Evolutionary conservation across 2,329 filamentous ascomycete genomes (phyloP).

Genomic region (Apiospora malaysiana): DNA sequence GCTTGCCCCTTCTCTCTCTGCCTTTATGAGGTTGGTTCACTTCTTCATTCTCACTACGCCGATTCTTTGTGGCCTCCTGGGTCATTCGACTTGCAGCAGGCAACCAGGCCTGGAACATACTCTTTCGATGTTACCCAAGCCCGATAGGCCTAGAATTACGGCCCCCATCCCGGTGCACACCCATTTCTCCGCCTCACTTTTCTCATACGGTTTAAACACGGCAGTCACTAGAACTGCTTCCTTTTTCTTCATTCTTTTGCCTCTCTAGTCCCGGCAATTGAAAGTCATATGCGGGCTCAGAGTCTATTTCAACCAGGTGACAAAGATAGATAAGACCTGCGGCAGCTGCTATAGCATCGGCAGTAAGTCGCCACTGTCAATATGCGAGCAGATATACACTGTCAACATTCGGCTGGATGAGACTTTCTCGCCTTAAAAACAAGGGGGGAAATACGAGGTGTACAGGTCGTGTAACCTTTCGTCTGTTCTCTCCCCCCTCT

Average conservation of each 20-base stretch:
- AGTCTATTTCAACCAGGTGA: neutral
- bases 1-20: neutral
- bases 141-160: neutral
- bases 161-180: neutral
- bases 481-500: no score
- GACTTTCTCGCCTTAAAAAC: no score
- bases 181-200: neutral
- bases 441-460: no score
- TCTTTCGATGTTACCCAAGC: neutral
- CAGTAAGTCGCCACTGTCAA: neutral
- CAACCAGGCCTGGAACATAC: neutral
- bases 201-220: neutral
- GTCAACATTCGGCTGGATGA: neutral
- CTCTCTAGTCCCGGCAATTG: neutral
- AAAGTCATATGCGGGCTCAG: neutral
- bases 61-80: neutral
- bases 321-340: neutral
- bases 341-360: neutral
- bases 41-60: neutral
- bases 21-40: neutral
- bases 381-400: neutral
- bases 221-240: neutral
- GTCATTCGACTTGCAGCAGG: neutral
- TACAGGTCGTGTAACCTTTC: no score
- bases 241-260: neutral